Evolutionary conservation across 768 basidiomycete species (phyloP).

Genomic region (Panaeolus cyanescens): DNA sequence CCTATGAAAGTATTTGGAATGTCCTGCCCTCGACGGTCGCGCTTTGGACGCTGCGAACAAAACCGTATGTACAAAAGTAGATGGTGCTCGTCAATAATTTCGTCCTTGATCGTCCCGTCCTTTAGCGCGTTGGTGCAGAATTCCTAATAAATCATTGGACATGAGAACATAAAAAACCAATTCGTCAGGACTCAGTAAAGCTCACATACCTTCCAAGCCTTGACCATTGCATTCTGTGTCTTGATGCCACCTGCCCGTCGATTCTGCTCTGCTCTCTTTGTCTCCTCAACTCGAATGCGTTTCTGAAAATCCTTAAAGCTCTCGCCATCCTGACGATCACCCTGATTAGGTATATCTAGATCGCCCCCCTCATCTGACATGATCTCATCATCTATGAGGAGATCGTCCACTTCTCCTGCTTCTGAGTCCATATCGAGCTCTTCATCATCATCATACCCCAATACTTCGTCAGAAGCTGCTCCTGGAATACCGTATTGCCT

Average conservation of each 20-base stretch:
- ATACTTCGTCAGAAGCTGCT: not conserved
- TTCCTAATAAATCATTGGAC: not conserved
- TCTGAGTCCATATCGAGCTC: not conserved
- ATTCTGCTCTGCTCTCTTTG: conserved; percentile 21
- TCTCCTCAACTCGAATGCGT: conserved; percentile 16
- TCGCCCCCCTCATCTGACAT: not conserved
- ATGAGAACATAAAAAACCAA: not conserved
- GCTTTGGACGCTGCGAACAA: conserved; percentile 13
- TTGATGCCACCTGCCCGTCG: conserved; percentile 23
- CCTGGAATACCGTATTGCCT: not conserved
- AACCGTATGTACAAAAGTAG: conserved; percentile 16
- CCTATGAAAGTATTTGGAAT: conserved; percentile 20
- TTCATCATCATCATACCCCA: not conserved
- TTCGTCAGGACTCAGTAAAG: too few relatives aligned
- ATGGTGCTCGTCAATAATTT: conserved; percentile 21
- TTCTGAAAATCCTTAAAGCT: conserved; percentile 12
- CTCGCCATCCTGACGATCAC: not conserved
- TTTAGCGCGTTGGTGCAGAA: not conserved
- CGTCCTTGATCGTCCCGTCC: conserved; percentile 8
- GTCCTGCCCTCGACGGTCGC: conserved; percentile 11
- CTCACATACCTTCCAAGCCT: conserved; percentile 22
- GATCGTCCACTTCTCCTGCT: too few relatives aligned
- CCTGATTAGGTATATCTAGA: not conserved
- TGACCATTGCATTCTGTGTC: conserved; percentile 22
- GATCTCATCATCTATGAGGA: too few relatives aligned